Base-by-base conservation (phyloP, 2,329 filamentous ascomycete species). In the Xylaria sp. region DNA sequence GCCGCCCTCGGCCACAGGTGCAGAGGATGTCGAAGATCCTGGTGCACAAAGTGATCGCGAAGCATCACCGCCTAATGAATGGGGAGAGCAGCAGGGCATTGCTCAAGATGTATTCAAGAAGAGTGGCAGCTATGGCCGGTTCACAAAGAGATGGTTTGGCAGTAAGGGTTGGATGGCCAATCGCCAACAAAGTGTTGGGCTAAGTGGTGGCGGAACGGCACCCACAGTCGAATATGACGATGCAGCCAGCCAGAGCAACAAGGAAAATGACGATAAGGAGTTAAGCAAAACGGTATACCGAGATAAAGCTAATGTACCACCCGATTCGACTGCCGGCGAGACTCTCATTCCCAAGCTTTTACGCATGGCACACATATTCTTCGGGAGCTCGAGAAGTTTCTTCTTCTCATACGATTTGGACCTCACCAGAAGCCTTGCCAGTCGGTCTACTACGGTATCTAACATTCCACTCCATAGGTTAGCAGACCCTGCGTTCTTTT, bases 361-460 rank as follows among this genome's bases (percentile, higher is more conserved):
- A 43, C 86, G 90, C 42, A 96, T 92, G 33, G 89, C 92, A 1
- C 92, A 92, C 72, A 86, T 98, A 58, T 86, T 97, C 63, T 94
- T 97, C 73, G 89, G 91, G 1, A 85, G 88, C 3, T 93, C 90
- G 0, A 85, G 85, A 66, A 97, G 92, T 75, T 98, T 97, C 76
- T 98, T 90, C 80, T 99, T 94, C 76, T 94, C 94, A 0, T 97
- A 99, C 75, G 95, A 99, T 67, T 85, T 94, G 74, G 94, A 99
- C 74, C 86, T 99, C 53, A 98, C 95, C 0, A 86, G 89, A 59
- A 88, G 85, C 65, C 71, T 87, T 58, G 77, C 78, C 2, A 80
- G 74, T 58, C 68, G 57, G 75, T 85, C 64, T 75, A 76, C 55
- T 74, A 75, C 38, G 77, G 80, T 69, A 23, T 77, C 79, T 14